Evolutionary conservation across 805 yeast species (phyloP).

Genomic region (Metahyphopichia silvanorum): DNA sequence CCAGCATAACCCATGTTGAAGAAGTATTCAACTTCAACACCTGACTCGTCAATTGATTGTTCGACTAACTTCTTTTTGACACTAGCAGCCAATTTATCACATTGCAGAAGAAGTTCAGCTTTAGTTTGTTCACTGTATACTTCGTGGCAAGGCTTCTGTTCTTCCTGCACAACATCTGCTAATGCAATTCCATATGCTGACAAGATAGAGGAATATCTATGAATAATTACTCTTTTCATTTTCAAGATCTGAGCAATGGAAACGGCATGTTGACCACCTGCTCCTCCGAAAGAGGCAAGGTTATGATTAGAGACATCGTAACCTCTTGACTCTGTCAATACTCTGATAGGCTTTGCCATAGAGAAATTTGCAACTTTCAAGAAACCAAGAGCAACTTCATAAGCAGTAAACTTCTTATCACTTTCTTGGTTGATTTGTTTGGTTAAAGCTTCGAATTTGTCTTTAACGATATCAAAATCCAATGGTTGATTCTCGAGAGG

Average conservation of each 20-base stretch:
- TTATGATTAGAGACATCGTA: slow-evolving; percentile 61
- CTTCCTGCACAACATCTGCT: slow-evolving; percentile 80
- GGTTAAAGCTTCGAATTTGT: slow-evolving; percentile 54
- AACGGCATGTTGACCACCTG: slow-evolving; percentile 89
- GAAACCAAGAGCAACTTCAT: slow-evolving; percentile 79
- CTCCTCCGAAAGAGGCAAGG: slow-evolving; percentile 86
- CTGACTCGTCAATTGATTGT: slow-evolving; percentile 9
- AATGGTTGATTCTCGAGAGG: slow-evolving; percentile 71
- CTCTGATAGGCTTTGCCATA: slow-evolving; percentile 88
- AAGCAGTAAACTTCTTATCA: slow-evolving; percentile 45
- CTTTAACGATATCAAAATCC: slow-evolving; percentile 50
- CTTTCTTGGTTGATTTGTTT: slow-evolving; percentile 52
- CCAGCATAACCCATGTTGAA: slow-evolving; percentile 19
- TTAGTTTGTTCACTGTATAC: slow-evolving; percentile 24
- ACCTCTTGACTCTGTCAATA: slow-evolving; percentile 82
- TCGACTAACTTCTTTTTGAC: slow-evolving; percentile 8
- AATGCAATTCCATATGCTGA: slow-evolving; percentile 88
- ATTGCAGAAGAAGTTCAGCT: slow-evolving; percentile 13
- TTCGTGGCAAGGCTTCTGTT: slow-evolving; percentile 65
- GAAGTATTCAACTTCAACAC: slow-evolving; percentile 8
- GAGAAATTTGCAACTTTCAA: slow-evolving; percentile 80
- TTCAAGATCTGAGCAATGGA: slow-evolving; percentile 73
- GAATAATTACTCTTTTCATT: slow-evolving; percentile 65
- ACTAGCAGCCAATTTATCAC: slow-evolving; percentile 3
- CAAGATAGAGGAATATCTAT: slow-evolving; percentile 76